These are phyloP conservation scores for Dentipellis fragilis DNA, from an alignment of 768 basidiomycete genomes.

Conservation along the genomic window DNA sequence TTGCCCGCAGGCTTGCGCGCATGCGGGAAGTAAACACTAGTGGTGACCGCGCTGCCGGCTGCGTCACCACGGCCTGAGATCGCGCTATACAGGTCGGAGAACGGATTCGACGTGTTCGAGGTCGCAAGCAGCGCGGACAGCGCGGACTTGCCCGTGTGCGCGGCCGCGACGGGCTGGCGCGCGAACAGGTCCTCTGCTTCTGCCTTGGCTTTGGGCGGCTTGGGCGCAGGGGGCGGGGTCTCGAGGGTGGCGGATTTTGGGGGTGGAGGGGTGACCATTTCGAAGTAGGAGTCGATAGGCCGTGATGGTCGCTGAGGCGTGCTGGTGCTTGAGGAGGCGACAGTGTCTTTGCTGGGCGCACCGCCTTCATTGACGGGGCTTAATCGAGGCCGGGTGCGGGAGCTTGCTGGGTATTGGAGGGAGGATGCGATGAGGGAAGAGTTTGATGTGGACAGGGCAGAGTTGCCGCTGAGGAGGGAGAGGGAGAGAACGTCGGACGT, in stretches of 20 bases:
- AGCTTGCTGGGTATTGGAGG: slow-evolving; percentile 20
- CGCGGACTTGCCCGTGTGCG: slow-evolving; percentile 43
- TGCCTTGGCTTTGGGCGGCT: slow-evolving; percentile 13
- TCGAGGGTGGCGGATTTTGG: slow-evolving; percentile 12
- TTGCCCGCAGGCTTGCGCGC: slow-evolving; percentile 51
- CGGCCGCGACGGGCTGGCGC: slow-evolving; percentile 37
- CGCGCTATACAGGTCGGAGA: slow-evolving; percentile 76
- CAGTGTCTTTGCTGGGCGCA: background rate
- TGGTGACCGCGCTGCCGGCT: slow-evolving; percentile 47
- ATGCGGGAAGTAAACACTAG: slow-evolving; percentile 82
- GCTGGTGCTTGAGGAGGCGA: slow-evolving; percentile 9
- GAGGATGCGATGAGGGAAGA: slow-evolving; percentile 42
- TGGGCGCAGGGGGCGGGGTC: slow-evolving; percentile 3
- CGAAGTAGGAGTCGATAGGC: slow-evolving; percentile 37
- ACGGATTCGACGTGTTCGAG: slow-evolving; percentile 65
- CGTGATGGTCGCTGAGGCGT: slow-evolving; percentile 21
- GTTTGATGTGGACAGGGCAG: slow-evolving; percentile 39
- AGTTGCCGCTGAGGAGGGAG: slow-evolving; percentile 48
- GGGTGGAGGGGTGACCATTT: slow-evolving; percentile 39
- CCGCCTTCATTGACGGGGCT: slow-evolving; percentile 42
- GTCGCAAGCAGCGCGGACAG: slow-evolving; percentile 69
- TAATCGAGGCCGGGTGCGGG: slow-evolving; percentile 36
- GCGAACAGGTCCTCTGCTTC: slow-evolving; percentile 30
- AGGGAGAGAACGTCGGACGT: slow-evolving; percentile 53
- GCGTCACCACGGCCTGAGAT: slow-evolving; percentile 65